Base-by-base conservation (phyloP, 2,329 filamentous ascomycete genomes). In the Xylariaceae sp. region DNA sequence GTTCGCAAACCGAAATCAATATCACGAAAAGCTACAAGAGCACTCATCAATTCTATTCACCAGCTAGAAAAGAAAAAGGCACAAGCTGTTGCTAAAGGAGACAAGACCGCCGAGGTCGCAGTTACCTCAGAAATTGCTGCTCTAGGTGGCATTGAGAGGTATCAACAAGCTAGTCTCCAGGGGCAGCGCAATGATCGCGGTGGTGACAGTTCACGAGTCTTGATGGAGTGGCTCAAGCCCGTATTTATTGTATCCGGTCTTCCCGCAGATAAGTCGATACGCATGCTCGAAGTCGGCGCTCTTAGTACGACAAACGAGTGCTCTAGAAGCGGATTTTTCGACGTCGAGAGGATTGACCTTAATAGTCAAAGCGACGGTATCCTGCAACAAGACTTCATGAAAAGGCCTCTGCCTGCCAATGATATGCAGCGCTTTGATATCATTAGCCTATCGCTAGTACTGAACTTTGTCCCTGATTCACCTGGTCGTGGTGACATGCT, bases 311-410 rank as follows among this genome's bases (percentile, higher is more conserved):
- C 82, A 32, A 99, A 99, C 70, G 88, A 88, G 11, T 96, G 92
- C 71, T 93, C 92, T 0, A 83, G 78, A 55, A 88, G 87, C 57
- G 79, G 79, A 6, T 69, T 82, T 36, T 89, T 97, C 64, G 78
- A 88, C 29, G 84, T 96, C 64, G 82, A 86, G 57, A 84, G 92
- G 59, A 97, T 99, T 69, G 94, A 99, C 68, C 76, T 99, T 50
- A 89, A 95, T 72, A 94, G 92, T 55, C 91, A 96, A 67, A 87
- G 86, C 40, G 79, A 87, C 1, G 86, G 85, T 0, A 99, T 99
- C 61, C 69, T 86, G 52, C 85, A 95, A 71, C 91, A 97, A 69
- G 91, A 99, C 71, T 97, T 99, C 67, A 96, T 99, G 92, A 76
- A 91, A 62, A 81, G 92, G 21, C 89, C 92, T 0, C 72, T 93